Percentiles rank a stretch among this genome's conserved stretches.
Evolutionary conservation across 257 asterid genomes (phyloP).

Genomic region (Orobanche coerulescens): DNA sequence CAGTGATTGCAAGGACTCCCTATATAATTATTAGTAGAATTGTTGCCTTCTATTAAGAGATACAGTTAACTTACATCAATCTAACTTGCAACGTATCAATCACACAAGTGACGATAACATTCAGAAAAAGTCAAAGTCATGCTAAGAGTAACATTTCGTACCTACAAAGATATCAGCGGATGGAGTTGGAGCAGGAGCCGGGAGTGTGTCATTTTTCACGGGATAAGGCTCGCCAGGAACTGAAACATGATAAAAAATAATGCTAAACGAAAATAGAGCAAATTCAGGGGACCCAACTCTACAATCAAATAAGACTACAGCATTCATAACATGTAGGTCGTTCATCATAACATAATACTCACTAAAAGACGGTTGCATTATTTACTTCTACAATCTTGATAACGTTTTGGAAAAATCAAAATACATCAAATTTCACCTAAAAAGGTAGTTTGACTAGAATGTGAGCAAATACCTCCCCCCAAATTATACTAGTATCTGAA

Average conservation of each 20-base stretch:
- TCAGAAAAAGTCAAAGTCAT: not conserved
- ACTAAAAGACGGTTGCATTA: not conserved
- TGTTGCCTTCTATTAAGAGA: too few relatives aligned
- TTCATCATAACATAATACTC: too few relatives aligned
- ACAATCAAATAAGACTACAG: constrained; percentile 5
- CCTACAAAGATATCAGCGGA: constrained; percentile 49
- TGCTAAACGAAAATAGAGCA: not conserved
- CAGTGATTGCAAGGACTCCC: too few relatives aligned
- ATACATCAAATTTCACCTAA: not conserved
- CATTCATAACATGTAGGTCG: not conserved
- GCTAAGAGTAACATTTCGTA: constrained; percentile 23
- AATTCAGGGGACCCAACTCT: not conserved
- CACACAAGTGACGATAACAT: not conserved
- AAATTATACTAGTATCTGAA: not conserved
- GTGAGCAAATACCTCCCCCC: constrained; percentile 4
- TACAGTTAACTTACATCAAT: too few relatives aligned
- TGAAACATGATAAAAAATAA: constrained; percentile 27
- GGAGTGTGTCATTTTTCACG: constrained; percentile 31
- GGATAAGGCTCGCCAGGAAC: constrained; percentile 87
- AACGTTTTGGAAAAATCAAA: not conserved
- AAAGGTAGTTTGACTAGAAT: not conserved
- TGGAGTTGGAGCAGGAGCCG: constrained; percentile 70
- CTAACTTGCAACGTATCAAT: too few relatives aligned
- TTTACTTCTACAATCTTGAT: not conserved
- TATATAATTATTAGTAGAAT: too few relatives aligned